Evolutionary conservation across 1,284 basidiomycete species (phyloP), one percentile per base, ranked within the genome.

Genomic region (Boletus smithii): DNA sequence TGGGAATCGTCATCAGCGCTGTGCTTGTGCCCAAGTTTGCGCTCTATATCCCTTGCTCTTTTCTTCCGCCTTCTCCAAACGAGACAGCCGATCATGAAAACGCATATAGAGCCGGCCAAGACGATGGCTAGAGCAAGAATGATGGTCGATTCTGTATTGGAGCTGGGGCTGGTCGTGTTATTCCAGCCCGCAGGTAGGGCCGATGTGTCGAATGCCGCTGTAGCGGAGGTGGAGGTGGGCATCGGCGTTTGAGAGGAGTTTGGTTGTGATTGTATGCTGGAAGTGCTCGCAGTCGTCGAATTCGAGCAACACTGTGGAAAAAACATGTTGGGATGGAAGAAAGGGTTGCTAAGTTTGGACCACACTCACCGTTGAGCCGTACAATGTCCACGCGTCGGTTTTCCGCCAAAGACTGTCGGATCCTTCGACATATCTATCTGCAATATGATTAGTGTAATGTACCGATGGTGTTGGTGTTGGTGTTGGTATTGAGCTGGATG

Each of bases 361-460:
- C 0, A 7, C n/a, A 64, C 81, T 74, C 49, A 81, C 70, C 17
- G 78, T 75, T 22, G 78, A 79, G 33, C 84, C 84, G 57, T 83
- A 85, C 23, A 86, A 64, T 13, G 79, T 76, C 69, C 79, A 87
- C 24, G 59, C 56, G n/a, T 71, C 66, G 4, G 74, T 72, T 63
- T 74, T 80, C 49, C 76, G 73, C 84, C 84, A 88, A 46, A 68
- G 62, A 11, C 77, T 80, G 69, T 85, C 83, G n/a, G 66, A 44
- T 14, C 71, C 80, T 56, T 73, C 59, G 44, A 71, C 68, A 63
- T 75, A 88, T 60, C 72, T 80, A 63, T 79, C 75, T 27, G 85
- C 80, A 23, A 85, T 53, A 33, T 36, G 46, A 16, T 7, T 31
- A 18, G 22, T 2, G 5, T 0, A 10, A 1, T 41, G n/a, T 3